A percentile compares a stretch with the other conserved stretches of the same genome.
phyloP scores from a whole-genome alignment of 2,329 filamentous ascomycete genomes.

The Cyanodermella asteris region DNA sequence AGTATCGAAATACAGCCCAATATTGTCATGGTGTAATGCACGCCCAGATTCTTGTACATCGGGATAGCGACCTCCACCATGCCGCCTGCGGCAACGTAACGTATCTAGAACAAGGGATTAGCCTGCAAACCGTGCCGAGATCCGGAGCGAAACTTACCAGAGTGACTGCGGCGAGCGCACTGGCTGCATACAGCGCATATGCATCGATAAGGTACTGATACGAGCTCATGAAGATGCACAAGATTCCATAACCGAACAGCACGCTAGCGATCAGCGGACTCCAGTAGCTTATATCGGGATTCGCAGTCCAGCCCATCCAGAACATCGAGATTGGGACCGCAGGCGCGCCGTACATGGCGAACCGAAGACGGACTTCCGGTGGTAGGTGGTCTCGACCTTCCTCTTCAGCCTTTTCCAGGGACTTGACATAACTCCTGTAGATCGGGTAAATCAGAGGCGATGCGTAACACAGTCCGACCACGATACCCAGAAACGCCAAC shows the following conservation, averaged over 20 bases:
- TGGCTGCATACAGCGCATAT: slow-evolving; percentile 31
- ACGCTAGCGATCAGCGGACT: slow-evolving; percentile 27
- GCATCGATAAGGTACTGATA: slow-evolving; percentile 38
- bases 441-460: slow-evolving; percentile 22
- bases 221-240: slow-evolving; percentile 27
- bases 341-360: slow-evolving; percentile 27
- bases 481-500: slow-evolving; percentile 26
- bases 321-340: slow-evolving; percentile 30
- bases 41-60: slow-evolving; percentile 19
- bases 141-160: slow-evolving; percentile 20
- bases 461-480: slow-evolving; percentile 18
- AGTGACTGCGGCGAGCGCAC: slow-evolving; percentile 23
- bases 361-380: slow-evolving; percentile 33
- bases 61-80: slow-evolving; percentile 11
- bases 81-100: slow-evolving; percentile 4
- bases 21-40: slow-evolving; percentile 19
- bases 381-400: slow-evolving; percentile 19
- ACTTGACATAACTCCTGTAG: slow-evolving; percentile 21
- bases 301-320: slow-evolving; percentile 36
- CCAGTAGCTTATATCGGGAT: slow-evolving; percentile 26
- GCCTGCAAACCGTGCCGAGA: slow-evolving; percentile 14
- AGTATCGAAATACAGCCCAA: slow-evolving; percentile 17
- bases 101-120: neutral
- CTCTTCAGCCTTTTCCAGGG: slow-evolving; percentile 20
- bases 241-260: slow-evolving; percentile 29